Conservation (phyloP, 495 filamentous ascomycete genomes). For the Staphylotrichum longicolle region DNA sequence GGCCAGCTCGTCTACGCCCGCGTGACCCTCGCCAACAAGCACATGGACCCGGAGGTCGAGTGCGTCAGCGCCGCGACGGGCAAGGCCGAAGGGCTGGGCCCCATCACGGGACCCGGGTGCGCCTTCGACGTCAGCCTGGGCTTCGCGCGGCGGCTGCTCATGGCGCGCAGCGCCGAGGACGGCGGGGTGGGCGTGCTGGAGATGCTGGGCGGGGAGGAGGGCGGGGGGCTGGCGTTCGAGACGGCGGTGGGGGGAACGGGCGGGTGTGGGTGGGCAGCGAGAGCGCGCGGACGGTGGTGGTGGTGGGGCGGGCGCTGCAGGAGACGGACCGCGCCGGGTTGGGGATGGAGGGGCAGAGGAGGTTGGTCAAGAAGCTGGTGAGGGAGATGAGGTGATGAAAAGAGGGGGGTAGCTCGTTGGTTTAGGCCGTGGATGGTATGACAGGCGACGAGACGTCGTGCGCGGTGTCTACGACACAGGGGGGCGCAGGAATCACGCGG, state of each 20-base stretch:
- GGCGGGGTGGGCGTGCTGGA: conserved; percentile 73
- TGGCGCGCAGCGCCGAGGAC: conserved; percentile 61
- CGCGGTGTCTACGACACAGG: no score
- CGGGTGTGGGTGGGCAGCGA: conserved; percentile 84
- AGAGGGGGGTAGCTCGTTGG: not conserved
- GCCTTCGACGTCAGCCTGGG: conserved; percentile 75
- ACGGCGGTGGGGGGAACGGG: conserved; percentile 92
- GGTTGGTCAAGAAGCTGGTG: conserved; percentile 66
- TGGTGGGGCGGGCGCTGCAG: conserved; percentile 75
- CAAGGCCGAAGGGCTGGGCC: conserved; percentile 84
- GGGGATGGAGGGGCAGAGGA: conserved; percentile 70
- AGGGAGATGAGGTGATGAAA: conserved; percentile 42
- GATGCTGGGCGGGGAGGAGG: conserved; percentile 67
- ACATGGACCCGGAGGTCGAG: conserved; percentile 85
- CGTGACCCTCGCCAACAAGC: conserved; percentile 66
- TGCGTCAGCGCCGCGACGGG: conserved; percentile 85
- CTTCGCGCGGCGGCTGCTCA: conserved; percentile 74
- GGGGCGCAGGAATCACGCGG: not conserved
- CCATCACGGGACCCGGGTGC: conserved; percentile 76
- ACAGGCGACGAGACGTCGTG: no score
- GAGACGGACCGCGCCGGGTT: conserved; percentile 70
- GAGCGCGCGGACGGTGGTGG: conserved; percentile 61
- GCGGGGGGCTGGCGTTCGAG: conserved; percentile 70
- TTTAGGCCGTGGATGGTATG: not conserved
- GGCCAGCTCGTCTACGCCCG: conserved; percentile 87